Evolutionary conservation across 495 filamentous ascomycete genomes (phyloP).

Genomic region (Aspergillus panamensis): DNA sequence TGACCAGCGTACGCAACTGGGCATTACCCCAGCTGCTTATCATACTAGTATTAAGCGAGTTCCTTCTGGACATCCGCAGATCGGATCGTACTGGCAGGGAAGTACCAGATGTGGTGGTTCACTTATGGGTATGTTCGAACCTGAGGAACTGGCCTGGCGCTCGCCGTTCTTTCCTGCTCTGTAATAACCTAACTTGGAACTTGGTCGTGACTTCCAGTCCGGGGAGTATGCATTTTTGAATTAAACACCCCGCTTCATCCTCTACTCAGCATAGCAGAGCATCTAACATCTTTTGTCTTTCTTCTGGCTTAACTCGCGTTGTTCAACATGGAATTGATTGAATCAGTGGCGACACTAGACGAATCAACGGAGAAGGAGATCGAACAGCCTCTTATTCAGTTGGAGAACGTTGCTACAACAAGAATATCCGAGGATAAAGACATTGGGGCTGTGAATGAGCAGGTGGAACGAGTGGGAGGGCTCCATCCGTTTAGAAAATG

Average conservation of each 20-base stretch:
- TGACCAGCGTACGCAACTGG: not conserved
- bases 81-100: too few species aligned
- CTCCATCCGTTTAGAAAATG: constrained; percentile 49
- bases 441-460: constrained; percentile 1
- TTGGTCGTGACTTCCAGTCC: constrained; percentile 11
- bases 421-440: constrained; percentile 2
- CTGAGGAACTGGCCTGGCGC: not conserved
- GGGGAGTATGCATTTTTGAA: not conserved
- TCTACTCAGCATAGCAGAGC: too few species aligned
- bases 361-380: constrained; percentile 15
- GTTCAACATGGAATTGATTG: not conserved
- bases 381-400: constrained; percentile 1
- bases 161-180: not conserved
- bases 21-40: not conserved
- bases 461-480: constrained; percentile 10
- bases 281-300: not conserved
- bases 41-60: not conserved
- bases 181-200: not conserved
- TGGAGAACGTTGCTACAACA: constrained; percentile 6
- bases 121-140: not conserved
- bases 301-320: not conserved
- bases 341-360: constrained; percentile 6
- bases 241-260: not conserved
- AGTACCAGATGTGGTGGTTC: not conserved
- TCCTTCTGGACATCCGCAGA: not conserved